Conservation (phyloP, 495 filamentous ascomycete species). For the Penicillium bovifimosum region DNA sequence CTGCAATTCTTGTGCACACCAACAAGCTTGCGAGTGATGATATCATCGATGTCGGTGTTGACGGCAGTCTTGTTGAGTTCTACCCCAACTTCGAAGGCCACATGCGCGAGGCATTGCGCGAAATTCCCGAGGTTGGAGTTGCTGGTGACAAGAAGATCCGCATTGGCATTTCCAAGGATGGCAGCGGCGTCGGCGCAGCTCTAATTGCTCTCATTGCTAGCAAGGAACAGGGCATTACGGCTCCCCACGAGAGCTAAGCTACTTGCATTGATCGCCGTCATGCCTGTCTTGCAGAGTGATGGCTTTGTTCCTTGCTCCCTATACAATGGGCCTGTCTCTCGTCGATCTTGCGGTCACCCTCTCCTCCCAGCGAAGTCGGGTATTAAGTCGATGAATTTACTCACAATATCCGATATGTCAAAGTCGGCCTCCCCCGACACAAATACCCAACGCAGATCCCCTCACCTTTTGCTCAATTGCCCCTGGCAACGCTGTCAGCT, state of each 20-base stretch:
- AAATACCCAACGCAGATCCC: not conserved
- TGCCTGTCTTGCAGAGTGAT: not conserved
- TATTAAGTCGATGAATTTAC: not conserved
- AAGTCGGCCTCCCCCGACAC: not conserved
- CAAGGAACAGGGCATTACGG: constrained; percentile 25
- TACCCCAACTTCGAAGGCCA: constrained; percentile 82
- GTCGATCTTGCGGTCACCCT: not conserved
- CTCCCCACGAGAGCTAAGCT: constrained; percentile 13
- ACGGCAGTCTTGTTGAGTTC: constrained; percentile 85
- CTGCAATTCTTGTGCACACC: constrained; percentile 70
- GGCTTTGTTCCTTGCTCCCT: not conserved
- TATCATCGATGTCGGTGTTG: constrained; percentile 81
- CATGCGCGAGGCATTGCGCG: constrained; percentile 67
- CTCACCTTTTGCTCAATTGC: not conserved
- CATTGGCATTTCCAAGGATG: constrained; percentile 93
- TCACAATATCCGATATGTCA: not conserved
- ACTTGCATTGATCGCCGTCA: not conserved
- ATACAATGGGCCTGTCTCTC: not conserved
- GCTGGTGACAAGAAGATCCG: constrained; percentile 72
- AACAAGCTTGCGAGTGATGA: constrained; percentile 59
- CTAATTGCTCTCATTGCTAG: constrained; percentile 75
- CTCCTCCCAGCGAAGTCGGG: not conserved
- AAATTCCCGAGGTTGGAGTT: constrained; percentile 64
- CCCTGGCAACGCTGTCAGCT: constrained; percentile 5
- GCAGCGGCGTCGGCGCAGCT: constrained; percentile 85